phyloP scores from a whole-genome alignment of 129 eudicot genomes.

The Pulicaria dysenterica region DNA sequence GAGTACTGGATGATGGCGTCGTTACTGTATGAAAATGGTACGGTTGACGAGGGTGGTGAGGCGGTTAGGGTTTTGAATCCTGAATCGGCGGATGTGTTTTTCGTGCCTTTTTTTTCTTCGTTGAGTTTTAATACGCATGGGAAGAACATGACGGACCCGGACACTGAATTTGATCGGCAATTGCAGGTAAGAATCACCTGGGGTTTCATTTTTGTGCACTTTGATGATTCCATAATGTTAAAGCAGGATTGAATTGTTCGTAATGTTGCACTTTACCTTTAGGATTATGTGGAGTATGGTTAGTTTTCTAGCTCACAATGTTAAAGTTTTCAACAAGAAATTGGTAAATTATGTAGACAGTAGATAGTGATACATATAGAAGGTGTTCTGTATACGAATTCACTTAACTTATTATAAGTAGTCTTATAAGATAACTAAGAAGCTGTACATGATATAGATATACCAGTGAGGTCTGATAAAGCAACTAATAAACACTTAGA shows the following conservation, averaged over 20 bases:
- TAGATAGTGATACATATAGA: background rate
- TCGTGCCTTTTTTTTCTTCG: conserved; percentile 83
- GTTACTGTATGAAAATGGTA: conserved; percentile 34
- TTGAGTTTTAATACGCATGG: conserved; percentile 77
- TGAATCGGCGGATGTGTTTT: conserved; percentile 66
- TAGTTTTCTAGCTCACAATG: background rate
- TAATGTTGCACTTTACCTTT: conserved; percentile 1
- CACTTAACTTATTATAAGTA: too few relatives aligned
- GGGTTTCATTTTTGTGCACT: background rate
- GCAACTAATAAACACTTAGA: too few relatives aligned
- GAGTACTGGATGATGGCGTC: conserved; percentile 98
- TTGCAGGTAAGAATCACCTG: conserved; percentile 56
- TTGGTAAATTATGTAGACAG: conserved; percentile 7
- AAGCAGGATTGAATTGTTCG: background rate
- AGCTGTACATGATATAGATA: too few relatives aligned
- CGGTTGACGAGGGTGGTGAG: conserved; percentile 39
- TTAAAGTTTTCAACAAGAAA: background rate
- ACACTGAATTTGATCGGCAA: conserved; percentile 56
- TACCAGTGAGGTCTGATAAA: too few relatives aligned
- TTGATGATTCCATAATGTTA: too few relatives aligned
- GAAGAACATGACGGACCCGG: conserved; percentile 64
- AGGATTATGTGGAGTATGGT: background rate
- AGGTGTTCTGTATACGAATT: background rate
- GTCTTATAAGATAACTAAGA: too few relatives aligned
- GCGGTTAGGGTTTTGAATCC: conserved; percentile 79